Evolutionary conservation across 73 alveolate species (phyloP), one percentile per base, ranked within the genome.

Genomic region (Symbiodinium pilosum): DNA sequence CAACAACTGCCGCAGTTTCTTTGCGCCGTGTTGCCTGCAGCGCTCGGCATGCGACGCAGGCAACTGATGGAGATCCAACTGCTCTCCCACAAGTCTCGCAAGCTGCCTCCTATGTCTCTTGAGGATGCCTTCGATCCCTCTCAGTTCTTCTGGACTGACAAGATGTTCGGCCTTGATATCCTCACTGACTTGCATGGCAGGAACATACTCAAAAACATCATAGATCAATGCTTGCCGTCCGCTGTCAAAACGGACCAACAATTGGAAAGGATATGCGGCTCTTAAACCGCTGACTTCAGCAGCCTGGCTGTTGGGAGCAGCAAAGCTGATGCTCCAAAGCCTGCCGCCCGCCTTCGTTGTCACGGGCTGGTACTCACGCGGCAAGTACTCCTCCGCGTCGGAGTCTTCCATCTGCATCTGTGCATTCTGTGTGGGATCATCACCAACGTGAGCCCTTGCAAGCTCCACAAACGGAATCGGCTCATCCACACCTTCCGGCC

Each of bases 401-500:
- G 64, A 47, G 64, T 16, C 64, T 16, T 47, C 64, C 16, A 16
- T 36, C 36, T 30, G 40, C 84, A 34, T 24, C 84, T 16, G 18
- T 21, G 84, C 84, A 28, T 71, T 71, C 84, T 71, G 84, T 28
- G 18, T 30, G 36, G 84, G 84, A 36, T 71, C 84, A 28, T 71
- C 84, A 28, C 84, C 84, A 71, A 28, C 40, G 43, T 71, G 84
- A 28, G 84, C 32, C 84, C 84, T 71, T 21, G 84, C 84, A 16
- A 71, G 39, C 84, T 71, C 84, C 84, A 71, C 43, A 28, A 71
- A 71, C 40, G 84, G 84, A 36, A 71, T 36, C 20, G 84, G 84
- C 40, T 71, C 84, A 28, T 71, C 84, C 43, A 11, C 84, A 71
- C 36, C 36, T 71, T 71, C 84, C 30, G 84, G 84, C 84, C 84